phyloP scores from a whole-genome alignment of 2,329 filamentous ascomycete genomes.

The Cryphonectria japonica region DNA sequence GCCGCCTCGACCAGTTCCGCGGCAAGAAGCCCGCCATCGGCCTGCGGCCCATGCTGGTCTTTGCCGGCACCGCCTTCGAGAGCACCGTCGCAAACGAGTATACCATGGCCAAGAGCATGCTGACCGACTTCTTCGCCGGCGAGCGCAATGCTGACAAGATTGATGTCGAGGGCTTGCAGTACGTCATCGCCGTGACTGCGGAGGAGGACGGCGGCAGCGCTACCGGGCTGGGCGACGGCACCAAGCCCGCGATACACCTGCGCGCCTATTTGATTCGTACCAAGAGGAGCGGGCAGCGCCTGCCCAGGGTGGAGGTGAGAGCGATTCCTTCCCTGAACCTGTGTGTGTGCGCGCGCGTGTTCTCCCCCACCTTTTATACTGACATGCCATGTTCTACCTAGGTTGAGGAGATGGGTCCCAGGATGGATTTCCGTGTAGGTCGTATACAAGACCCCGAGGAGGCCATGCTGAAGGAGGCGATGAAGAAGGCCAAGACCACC shows the following conservation, averaged over 20 bases:
- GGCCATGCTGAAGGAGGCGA: constrained; percentile 82
- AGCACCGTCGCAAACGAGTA: constrained; percentile 78
- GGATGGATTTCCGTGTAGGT: constrained; percentile 89
- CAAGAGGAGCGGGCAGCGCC: constrained; percentile 80
- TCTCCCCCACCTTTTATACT: background rate
- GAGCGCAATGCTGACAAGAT: constrained; percentile 75
- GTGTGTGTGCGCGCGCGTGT: background rate
- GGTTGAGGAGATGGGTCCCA: constrained; percentile 91
- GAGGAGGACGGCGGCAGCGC: constrained; percentile 58
- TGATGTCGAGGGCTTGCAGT: constrained; percentile 93
- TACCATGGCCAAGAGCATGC: constrained; percentile 82
- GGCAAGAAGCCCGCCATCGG: constrained; percentile 76
- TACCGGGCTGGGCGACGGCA: constrained; percentile 41
- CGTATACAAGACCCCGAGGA: constrained; percentile 78
- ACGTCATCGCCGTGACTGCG: constrained; percentile 80
- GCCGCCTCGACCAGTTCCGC: constrained; percentile 75
- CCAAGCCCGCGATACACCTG: constrained; percentile 64
- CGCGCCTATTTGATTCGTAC: constrained; percentile 87
- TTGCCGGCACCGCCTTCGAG: constrained; percentile 86
- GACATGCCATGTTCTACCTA: background rate
- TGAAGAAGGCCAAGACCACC: constrained; percentile 78
- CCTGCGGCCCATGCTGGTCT: constrained; percentile 87
- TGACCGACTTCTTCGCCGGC: constrained; percentile 90
- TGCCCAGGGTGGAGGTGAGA: constrained; percentile 76
- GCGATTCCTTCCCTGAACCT: background rate